Evolutionary conservation across 2,329 filamentous ascomycete species (phyloP).

Genomic region (Raffaelea ambrosiae): DNA sequence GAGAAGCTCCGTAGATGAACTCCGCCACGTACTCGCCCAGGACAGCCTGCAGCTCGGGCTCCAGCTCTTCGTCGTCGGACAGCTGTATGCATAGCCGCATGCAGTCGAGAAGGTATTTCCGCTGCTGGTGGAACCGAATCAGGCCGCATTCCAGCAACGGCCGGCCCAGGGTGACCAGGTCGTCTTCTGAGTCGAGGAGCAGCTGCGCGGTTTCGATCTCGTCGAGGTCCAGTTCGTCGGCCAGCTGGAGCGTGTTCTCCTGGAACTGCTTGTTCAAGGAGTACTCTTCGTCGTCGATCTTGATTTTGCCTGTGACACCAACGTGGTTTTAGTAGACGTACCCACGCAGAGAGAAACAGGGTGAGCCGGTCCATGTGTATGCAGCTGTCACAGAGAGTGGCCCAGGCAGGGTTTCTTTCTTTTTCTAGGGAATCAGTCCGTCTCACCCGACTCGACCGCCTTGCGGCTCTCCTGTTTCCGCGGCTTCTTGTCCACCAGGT

Average conservation of each 20-base stretch:
- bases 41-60: conserved; percentile 37
- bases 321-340: not conserved
- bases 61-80: conserved; percentile 48
- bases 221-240: conserved; percentile 84
- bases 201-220: conserved; percentile 76
- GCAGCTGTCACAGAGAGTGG: not conserved
- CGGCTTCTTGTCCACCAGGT: conserved; percentile 64
- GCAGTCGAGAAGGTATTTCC: conserved; percentile 75
- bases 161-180: conserved; percentile 60
- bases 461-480: conserved; percentile 71
- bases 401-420: too few species aligned
- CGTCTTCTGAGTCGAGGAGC: conserved; percentile 64
- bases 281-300: conserved; percentile 64
- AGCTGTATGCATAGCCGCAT: conserved; percentile 71
- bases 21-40: conserved; percentile 47
- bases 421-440: too few species aligned
- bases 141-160: conserved; percentile 70
- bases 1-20: conserved; percentile 43
- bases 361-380: too few species aligned
- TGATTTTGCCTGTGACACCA: conserved; percentile 59
- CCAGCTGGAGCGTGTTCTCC: conserved; percentile 69
- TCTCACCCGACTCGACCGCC: conserved; percentile 55
- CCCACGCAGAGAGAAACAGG: too few species aligned
- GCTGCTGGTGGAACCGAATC: conserved; percentile 79
- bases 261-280: conserved; percentile 80